These are phyloP conservation scores for Ophiocordyceps robertsii DNA, from an alignment of 2,329 filamentous ascomycete genomes.

Conservation along the genomic window DNA sequence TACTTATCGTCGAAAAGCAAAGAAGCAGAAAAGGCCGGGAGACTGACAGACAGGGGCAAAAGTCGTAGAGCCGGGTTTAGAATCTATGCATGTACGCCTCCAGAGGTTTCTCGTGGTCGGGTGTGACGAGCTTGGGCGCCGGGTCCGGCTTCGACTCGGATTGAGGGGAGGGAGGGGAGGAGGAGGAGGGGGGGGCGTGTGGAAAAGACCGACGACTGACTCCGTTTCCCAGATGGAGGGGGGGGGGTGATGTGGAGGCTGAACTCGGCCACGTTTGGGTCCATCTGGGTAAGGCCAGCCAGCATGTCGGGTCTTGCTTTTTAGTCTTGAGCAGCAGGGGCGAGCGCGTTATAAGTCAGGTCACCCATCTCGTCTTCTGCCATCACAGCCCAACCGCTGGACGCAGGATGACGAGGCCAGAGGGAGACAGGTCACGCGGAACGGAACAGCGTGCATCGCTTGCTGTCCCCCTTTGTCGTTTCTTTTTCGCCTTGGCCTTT, in stretches of 20 bases:
- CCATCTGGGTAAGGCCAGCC: slow-evolving; percentile 5
- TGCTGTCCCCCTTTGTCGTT: not conserved
- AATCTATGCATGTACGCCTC: not conserved
- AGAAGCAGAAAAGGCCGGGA: not conserved
- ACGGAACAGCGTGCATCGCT: not conserved
- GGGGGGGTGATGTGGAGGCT: not conserved
- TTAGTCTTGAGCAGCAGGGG: not conserved
- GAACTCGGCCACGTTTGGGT: slow-evolving; percentile 1
- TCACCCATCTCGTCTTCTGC: not conserved
- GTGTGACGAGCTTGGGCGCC: not conserved
- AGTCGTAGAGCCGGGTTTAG: not conserved
- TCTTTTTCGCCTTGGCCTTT: not conserved
- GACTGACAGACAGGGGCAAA: not conserved
- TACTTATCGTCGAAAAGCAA: not conserved
- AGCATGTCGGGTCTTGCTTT: slow-evolving; percentile 5
- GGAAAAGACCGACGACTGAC: not conserved
- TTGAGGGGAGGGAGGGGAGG: not conserved
- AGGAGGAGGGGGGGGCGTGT: not conserved
- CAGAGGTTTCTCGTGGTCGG: not conserved
- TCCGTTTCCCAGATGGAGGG: not conserved
- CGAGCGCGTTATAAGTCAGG: no score
- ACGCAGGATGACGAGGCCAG: not conserved
- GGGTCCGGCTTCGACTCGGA: not conserved
- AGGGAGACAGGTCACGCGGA: not conserved
- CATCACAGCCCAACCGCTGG: not conserved